Conservation (phyloP, 495 filamentous ascomycete species). For the Xylaria nigripes region DNA sequence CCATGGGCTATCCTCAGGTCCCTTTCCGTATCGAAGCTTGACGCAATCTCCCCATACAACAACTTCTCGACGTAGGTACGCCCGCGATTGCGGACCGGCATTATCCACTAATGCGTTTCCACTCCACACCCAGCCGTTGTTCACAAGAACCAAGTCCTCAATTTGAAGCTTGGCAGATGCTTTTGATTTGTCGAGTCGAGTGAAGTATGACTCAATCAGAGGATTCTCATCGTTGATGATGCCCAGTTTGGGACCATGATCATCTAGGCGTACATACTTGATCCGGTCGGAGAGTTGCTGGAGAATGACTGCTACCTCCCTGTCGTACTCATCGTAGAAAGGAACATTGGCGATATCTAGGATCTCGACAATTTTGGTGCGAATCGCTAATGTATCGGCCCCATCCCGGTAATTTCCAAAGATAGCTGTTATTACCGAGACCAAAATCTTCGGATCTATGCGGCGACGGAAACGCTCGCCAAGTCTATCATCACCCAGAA, state of each 20-base stretch:
- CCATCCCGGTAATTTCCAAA: slow-evolving; percentile 58
- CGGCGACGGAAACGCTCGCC: slow-evolving; percentile 68
- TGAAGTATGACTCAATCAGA: slow-evolving; percentile 95
- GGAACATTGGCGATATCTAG: slow-evolving; percentile 80
- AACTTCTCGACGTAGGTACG: slow-evolving; percentile 88
- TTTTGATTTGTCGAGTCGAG: slow-evolving; percentile 73
- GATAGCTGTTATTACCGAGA: slow-evolving; percentile 58
- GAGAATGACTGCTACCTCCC: slow-evolving; percentile 70
- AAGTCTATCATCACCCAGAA: slow-evolving; percentile 60
- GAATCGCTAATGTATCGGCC: slow-evolving; percentile 38
- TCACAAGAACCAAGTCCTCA: slow-evolving; percentile 73
- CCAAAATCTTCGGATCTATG: slow-evolving; percentile 58
- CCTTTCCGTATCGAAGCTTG: slow-evolving; percentile 83
- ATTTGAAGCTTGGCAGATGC: slow-evolving; percentile 67
- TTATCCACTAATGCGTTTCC: slow-evolving; percentile 90
- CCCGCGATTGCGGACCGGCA: slow-evolving; percentile 77
- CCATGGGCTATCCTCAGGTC: slow-evolving; percentile 79
- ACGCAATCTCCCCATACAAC: slow-evolving; percentile 99
- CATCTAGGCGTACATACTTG: slow-evolving; percentile 86
- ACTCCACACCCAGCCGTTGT: slow-evolving; percentile 99
- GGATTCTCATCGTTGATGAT: slow-evolving; percentile 66
- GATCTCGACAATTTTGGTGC: slow-evolving; percentile 48
- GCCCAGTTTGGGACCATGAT: slow-evolving; percentile 82
- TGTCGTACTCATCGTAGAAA: slow-evolving; percentile 86
- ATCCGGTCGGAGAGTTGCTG: slow-evolving; percentile 89